Base-by-base conservation (phyloP, 768 basidiomycete genomes). In the Thelephora aurantiotincta region DNA sequence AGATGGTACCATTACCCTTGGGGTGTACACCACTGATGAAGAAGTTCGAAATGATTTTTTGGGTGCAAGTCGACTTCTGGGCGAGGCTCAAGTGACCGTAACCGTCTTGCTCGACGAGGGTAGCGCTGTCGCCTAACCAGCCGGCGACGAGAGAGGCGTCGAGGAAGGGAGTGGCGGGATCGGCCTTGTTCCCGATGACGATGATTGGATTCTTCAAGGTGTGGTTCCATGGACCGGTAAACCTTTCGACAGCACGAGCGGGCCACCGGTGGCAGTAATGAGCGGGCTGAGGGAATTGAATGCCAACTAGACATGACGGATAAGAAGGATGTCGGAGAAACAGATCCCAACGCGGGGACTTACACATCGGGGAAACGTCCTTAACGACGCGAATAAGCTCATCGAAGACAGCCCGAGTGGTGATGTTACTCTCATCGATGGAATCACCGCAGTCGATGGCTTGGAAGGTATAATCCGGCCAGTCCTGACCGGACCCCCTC, bases 151-250 rank as follows among this genome's bases (percentile, higher is more conserved):
- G 26, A 30, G 26, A 30, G 26, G 26, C 26, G 26, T 30, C 26
- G 26, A 30, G 41, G 36, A 50, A 50, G 16, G 46, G 49, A 22
- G 48, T 50, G 3, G 49, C 26, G 14, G 19, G 36, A 44, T 53
- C 47, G n/a, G 51, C 58, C 16, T 53, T 51, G 35, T 62, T 62
- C 46, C 58, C 57, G 33, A 60, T 33, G 13, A 62, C 49, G 3
- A 62, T 52, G 14, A 60, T 57, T 9, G 56, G 57, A 41, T 58
- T 58, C 33, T 49, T 48, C 26, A 59, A 43, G n/a, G 59, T 60
- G 36, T 46, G 47, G 49, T 60, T 60, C 58, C 58, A 62, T n/a
- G 61, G 61, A 14, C 61, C 61, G 18, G 44, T 18, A 50, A 56
- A 62, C 16, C 59, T 51, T 47, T 61, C 60, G 11, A 55, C 57